Evolutionary conservation across 2,329 filamentous ascomycete genomes (phyloP), one percentile per base, ranked within the genome.

Genomic region (Calonectria ilicicola): DNA sequence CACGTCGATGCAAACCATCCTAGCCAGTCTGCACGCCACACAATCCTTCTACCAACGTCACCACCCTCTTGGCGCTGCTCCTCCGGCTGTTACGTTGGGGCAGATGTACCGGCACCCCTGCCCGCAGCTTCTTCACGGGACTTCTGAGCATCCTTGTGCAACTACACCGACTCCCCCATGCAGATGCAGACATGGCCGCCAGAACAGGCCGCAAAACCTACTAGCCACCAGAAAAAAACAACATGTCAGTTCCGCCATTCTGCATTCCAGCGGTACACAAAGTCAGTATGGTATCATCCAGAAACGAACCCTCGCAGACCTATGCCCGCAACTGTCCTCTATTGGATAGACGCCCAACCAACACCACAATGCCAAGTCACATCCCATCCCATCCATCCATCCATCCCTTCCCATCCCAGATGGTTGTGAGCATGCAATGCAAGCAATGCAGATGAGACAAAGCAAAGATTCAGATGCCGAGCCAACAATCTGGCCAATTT

Each of bases 31-130:
- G 44, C 44, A 47, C 44, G n/a, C 44, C 44, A 47, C 44, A 17
- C 14, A 60, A 60, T 21, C 53, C 29, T 23, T 56, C 19, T 27
- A 35, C 14, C 32, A 60, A 60, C 32, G 53, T 60, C 35, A 40
- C 53, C 53, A 40, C 38, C 53, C 26, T 23, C 53, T 40, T 60
- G 53, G 53, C 35, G 32, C 32, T 60, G 32, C 53, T 60, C 38
- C 53, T 60, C 38, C 53, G 53, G 53, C 53, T 60, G 53, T 60
- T 60, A 60, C 53, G 53, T 60, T 60, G 53, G 32, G 53, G 53
- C 29, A 58, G 53, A 60, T 60, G 38, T 60, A 35, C 53, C 53
- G 53, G 32, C 14, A 40, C 53, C 53, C 53, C 35, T 60, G 53
- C 53, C 53, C 40, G 26, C 53, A 46, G 58, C 40, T 63, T 46